Conservation (phyloP, 2,329 filamentous ascomycete genomes). For the Clonostachys sp. region DNA sequence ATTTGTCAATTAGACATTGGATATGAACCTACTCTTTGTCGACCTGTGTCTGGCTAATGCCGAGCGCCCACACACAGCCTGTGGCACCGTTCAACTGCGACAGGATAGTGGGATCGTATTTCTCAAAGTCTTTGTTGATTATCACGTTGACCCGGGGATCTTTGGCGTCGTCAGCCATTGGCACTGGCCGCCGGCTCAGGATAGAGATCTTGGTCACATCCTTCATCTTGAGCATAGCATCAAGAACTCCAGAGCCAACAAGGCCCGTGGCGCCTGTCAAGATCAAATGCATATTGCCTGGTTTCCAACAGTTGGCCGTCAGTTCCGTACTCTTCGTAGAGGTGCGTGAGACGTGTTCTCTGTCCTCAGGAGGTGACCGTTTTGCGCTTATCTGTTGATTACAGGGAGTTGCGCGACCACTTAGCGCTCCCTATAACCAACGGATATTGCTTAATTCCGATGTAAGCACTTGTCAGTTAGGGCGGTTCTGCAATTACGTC, state of each 20-base stretch:
- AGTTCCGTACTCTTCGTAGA: too few species aligned
- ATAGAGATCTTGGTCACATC: slow-evolving; percentile 63
- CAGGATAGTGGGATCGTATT: slow-evolving; percentile 54
- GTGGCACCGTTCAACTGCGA: slow-evolving; percentile 56
- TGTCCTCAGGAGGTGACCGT: too few species aligned
- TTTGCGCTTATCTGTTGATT: too few species aligned
- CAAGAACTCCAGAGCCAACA: slow-evolving; percentile 56
- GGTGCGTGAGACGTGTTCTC: too few species aligned
- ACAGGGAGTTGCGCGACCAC: too few species aligned
- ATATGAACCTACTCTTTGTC: slow-evolving; percentile 38
- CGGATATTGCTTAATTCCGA: too few species aligned
- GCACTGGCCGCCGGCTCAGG: slow-evolving; percentile 60
- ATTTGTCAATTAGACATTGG: too few species aligned
- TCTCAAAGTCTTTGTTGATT: slow-evolving; percentile 62
- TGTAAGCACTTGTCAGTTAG: too few species aligned
- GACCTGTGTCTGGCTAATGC: slow-evolving; percentile 58
- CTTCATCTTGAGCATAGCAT: slow-evolving; percentile 51
- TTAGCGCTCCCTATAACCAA: too few species aligned
- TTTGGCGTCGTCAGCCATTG: slow-evolving; percentile 52
- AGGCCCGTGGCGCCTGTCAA: slow-evolving; percentile 66
- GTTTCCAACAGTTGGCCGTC: too few species aligned
- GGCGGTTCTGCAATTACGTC: too few species aligned
- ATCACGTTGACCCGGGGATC: slow-evolving; percentile 62
- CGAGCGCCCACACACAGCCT: slow-evolving; percentile 71
- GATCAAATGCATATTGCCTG: slow-evolving; percentile 52